Evolutionary conservation across 768 basidiomycete genomes (phyloP), one percentile per base, ranked within the genome.

Genomic region (Grammothele lineata): DNA sequence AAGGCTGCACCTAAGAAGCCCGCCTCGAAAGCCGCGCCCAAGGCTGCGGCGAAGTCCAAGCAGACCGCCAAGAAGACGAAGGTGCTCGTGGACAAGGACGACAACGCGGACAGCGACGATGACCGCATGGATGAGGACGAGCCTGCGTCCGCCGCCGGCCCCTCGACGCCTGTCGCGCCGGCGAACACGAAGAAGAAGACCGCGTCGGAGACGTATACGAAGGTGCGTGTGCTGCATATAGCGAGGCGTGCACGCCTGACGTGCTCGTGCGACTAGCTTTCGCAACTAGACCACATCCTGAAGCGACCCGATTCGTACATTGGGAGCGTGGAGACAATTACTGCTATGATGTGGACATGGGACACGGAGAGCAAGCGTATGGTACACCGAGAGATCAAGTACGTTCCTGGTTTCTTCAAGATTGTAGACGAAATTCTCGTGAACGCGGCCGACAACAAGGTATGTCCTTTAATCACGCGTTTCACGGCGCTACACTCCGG

Each of bases 401-500:
- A 86, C 61, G 94, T 97, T 2, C 96, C 96, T 0, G 96, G 94
- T 43, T 95, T 99, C 66, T 93, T 94, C 80, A 99, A 99, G 76
- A 99, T 99, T 59, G 86, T 99, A 12, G 96, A 99, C 60, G 96
- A 99, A 70, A 99, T 99, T 60, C 74, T 99, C 3, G 96, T 99
- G 58, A 99, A 99, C 66, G 96, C 96, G 18, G 96, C 96, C 3
- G 96, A 99, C 65, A 96, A 98, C 71, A 99, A 99, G 85, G 95
- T 90, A 53, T 46, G 73, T 22, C 26, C 7, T 37, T 41, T 24
- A 3, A 46, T 25, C 26, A 19, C 19, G 21, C 37, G 40, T 6
- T 19, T 43, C 7, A 27, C 24, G 23, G 8, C 9, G 37, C 17
- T 24, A n/a, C n/a, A n/a, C n/a, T n/a, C n/a, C n/a, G n/a, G n/a